Percentiles rank a stretch among this genome's conserved stretches.
Conservation (phyloP, 2,329 filamentous ascomycete species). For the Mycosphaerella sp. region DNA sequence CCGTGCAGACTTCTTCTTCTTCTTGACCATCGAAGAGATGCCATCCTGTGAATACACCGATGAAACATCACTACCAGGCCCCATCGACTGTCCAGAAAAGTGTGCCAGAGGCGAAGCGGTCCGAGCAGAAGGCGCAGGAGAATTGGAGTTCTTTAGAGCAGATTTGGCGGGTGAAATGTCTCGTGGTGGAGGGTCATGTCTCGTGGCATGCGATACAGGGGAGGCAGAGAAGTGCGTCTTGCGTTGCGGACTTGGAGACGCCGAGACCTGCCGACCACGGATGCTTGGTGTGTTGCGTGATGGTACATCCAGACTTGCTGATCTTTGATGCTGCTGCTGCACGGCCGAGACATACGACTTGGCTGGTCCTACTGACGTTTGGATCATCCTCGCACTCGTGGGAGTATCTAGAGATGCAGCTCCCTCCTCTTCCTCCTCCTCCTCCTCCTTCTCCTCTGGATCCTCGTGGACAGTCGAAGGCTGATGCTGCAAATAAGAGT, state of each 20-base stretch:
- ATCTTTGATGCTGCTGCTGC: slow-evolving; percentile 19
- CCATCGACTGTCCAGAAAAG: slow-evolving; percentile 42
- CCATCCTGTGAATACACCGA: slow-evolving; percentile 39
- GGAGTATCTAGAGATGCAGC: slow-evolving; percentile 6
- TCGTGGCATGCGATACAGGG: slow-evolving; percentile 51
- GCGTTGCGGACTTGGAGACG: slow-evolving; percentile 54
- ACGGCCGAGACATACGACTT: slow-evolving; percentile 21
- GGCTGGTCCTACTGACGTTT: slow-evolving; percentile 23
- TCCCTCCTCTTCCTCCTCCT: slow-evolving; percentile 8
- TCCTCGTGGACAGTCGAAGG: slow-evolving; percentile 33
- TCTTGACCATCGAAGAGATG: slow-evolving; percentile 32
- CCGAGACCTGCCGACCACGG: slow-evolving; percentile 23
- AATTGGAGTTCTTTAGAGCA: slow-evolving; percentile 56
- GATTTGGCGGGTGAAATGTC: slow-evolving; percentile 73
- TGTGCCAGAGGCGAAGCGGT: slow-evolving; percentile 41
- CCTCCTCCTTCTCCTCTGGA: slow-evolving; percentile 20
- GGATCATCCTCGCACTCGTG: slow-evolving; percentile 8
- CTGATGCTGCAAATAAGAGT: slow-evolving; percentile 26
- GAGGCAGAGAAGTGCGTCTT: slow-evolving; percentile 60
- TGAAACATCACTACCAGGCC: slow-evolving; percentile 48
- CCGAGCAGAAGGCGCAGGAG: slow-evolving; percentile 46
- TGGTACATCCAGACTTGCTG: slow-evolving; percentile 32
- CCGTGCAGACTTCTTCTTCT: slow-evolving; percentile 62
- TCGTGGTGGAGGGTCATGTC: slow-evolving; percentile 62
- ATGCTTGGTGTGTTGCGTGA: slow-evolving; percentile 12